Conservation (phyloP, 1,139 yeast species). For the Debaryomycetaceae sp. region DNA sequence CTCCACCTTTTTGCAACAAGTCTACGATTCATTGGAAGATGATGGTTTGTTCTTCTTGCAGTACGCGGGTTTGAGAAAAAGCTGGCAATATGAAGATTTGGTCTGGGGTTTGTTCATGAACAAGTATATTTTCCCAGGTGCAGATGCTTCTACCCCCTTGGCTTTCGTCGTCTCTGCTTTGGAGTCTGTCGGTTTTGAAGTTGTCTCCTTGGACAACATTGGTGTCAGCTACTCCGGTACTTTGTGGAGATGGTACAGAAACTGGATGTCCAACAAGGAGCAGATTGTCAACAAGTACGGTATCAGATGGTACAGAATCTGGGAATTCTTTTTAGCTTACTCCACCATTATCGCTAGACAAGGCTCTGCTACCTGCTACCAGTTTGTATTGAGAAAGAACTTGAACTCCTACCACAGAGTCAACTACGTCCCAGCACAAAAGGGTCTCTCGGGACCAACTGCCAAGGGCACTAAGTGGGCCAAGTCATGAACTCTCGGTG, state of each 20-base stretch:
- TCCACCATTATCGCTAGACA: constrained; percentile 86
- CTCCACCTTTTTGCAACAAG: constrained; percentile 70
- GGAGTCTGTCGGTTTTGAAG: constrained; percentile 85
- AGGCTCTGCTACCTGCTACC: constrained; percentile 92
- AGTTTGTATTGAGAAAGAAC: constrained; percentile 87
- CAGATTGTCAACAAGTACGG: constrained; percentile 79
- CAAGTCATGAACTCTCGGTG: constrained; percentile 7
- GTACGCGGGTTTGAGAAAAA: constrained; percentile 87
- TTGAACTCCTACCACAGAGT: constrained; percentile 80
- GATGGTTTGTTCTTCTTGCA: constrained; percentile 87
- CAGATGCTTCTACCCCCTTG: constrained; percentile 93
- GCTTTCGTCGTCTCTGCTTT: constrained; percentile 75
- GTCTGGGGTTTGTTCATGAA: constrained; percentile 96
- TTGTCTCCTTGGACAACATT: constrained; percentile 78
- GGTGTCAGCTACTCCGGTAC: constrained; percentile 94
- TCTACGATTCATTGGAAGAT: constrained; percentile 82
- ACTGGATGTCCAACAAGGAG: constrained; percentile 86
- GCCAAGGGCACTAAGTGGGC: constrained; percentile 48
- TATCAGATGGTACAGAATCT: constrained; percentile 84
- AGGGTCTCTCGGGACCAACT: constrained; percentile 68
- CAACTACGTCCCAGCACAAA: constrained; percentile 75
- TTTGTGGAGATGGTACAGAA: constrained; percentile 92
- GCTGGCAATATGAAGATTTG: constrained; percentile 93
- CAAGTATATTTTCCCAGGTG: constrained; percentile 96
- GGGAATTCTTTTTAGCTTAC: constrained; percentile 86